These are phyloP conservation scores for Colletotrichum chlorophyti DNA, from an alignment of 2,329 filamentous ascomycete genomes.

Conservation along the genomic window DNA sequence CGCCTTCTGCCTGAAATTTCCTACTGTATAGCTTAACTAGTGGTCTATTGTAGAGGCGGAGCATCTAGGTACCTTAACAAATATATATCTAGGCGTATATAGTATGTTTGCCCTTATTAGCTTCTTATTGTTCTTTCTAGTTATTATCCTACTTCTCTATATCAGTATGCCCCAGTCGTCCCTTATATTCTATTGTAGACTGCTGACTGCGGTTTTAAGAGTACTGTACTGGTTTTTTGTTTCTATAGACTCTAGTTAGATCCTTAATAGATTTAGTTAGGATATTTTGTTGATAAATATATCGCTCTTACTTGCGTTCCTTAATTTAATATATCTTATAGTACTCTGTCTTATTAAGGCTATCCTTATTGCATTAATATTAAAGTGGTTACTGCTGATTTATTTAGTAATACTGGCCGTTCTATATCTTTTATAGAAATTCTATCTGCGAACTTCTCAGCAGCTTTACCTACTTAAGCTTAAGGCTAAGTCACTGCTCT, in stretches of 20 bases:
- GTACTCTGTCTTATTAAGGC: neutral
- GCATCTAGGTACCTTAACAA: no score
- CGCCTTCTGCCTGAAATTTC: no score
- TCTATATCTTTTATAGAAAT: neutral
- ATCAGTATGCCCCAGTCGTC: no score
- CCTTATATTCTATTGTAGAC: neutral
- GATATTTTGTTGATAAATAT: slow-evolving; percentile 47
- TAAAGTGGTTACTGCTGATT: neutral
- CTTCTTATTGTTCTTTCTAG: no score
- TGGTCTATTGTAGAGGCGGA: no score
- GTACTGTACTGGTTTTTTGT: slow-evolving; percentile 31
- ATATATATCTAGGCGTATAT: no score
- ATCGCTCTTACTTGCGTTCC: slow-evolving; percentile 37
- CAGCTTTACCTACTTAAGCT: slow-evolving; percentile 47
- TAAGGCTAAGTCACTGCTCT: slow-evolving; percentile 37
- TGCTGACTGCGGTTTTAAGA: neutral
- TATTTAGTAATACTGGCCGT: neutral
- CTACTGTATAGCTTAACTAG: no score
- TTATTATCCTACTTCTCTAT: no score
- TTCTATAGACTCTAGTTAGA: slow-evolving; percentile 40
- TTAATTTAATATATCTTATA: slow-evolving; percentile 26
- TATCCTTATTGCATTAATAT: neutral
- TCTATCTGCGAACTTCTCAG: slow-evolving; percentile 49
- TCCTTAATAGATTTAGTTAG: slow-evolving; percentile 47
- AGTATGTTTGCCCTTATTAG: no score